phyloP scores from a whole-genome alignment of 768 basidiomycete genomes.

The Tephrocybe sp. region DNA sequence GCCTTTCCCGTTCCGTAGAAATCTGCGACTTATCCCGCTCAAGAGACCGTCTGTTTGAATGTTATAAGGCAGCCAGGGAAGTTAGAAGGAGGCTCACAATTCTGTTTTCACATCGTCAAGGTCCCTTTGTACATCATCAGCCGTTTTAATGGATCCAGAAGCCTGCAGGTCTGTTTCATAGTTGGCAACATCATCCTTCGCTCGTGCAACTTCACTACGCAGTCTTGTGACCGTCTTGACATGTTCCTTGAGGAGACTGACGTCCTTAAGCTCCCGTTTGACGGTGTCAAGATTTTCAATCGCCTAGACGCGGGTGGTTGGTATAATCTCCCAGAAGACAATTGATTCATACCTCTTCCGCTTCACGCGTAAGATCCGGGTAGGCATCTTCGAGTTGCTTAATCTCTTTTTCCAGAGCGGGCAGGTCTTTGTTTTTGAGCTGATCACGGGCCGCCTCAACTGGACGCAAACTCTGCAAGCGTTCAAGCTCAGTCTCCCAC shows the following conservation, averaged over 20 bases:
- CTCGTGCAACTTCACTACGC: constrained; percentile 55
- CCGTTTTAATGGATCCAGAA: constrained; percentile 78
- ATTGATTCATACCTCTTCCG: constrained; percentile 65
- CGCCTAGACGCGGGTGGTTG: too few species aligned
- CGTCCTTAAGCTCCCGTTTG: constrained; percentile 61
- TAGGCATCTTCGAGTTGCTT: constrained; percentile 54
- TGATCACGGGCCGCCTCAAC: constrained; percentile 53
- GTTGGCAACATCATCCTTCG: constrained; percentile 58
- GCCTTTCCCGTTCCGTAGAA: constrained; percentile 61
- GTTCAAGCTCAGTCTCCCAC: constrained; percentile 62
- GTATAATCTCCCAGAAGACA: too few species aligned
- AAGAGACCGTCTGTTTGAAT: constrained; percentile 50
- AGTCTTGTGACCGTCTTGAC: constrained; percentile 58
- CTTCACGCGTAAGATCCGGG: constrained; percentile 47
- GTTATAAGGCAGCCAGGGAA: not conserved
- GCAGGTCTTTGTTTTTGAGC: constrained; percentile 63
- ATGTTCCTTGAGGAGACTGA: constrained; percentile 60
- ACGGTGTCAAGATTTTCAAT: constrained; percentile 49
- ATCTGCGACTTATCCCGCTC: constrained; percentile 65
- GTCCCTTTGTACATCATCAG: constrained; percentile 83
- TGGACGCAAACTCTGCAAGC: constrained; percentile 61
- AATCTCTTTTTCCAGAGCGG: constrained; percentile 62
- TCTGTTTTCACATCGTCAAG: constrained; percentile 61
- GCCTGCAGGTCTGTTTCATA: constrained; percentile 70
- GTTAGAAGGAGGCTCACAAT: constrained; percentile 51